phyloP scores from a whole-genome alignment of 2,329 filamentous ascomycete species.

The Kalaharituber pfeilii region DNA sequence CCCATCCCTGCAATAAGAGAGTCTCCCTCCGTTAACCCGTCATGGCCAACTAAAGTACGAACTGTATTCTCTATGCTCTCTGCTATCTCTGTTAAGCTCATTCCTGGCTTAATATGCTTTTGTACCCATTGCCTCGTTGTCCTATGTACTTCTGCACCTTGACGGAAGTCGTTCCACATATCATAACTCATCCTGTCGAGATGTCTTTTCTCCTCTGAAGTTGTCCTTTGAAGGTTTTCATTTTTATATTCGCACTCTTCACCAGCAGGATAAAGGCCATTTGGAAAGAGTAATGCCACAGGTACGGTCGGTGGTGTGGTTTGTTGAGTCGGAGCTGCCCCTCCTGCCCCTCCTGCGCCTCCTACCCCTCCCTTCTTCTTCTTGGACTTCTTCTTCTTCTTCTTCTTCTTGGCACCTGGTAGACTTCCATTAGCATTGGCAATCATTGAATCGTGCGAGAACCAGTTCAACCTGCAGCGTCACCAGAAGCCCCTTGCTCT shows the following conservation, averaged over 20 bases:
- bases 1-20: conserved; percentile 64
- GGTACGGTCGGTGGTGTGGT: conserved; percentile 60
- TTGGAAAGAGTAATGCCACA: conserved; percentile 56
- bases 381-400: conserved; percentile 61
- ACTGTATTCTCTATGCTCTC: conserved; percentile 77
- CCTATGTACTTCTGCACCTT: conserved; percentile 75
- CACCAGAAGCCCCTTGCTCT: conserved; percentile 27
- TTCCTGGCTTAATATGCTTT: conserved; percentile 63
- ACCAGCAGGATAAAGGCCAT: conserved; percentile 55
- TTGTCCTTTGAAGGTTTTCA: conserved; percentile 64
- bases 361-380: conserved; percentile 34
- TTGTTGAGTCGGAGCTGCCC: conserved; percentile 43
- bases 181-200: conserved; percentile 65
- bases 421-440: too few species aligned
- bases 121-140: conserved; percentile 73
- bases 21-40: conserved; percentile 61
- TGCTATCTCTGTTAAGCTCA: conserved; percentile 63
- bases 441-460: too few species aligned
- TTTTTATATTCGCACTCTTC: conserved; percentile 56
- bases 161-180: conserved; percentile 63
- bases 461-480: conserved; percentile 26
- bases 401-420: conserved; percentile 52
- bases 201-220: conserved; percentile 68
- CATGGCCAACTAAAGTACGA: conserved; percentile 56
- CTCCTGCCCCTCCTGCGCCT: conserved; percentile 15